Percentiles rank a stretch among this genome's conserved stretches.
phyloP scores from a whole-genome alignment of 176 grass and related monocot species.

The Triticum monococcum region DNA sequence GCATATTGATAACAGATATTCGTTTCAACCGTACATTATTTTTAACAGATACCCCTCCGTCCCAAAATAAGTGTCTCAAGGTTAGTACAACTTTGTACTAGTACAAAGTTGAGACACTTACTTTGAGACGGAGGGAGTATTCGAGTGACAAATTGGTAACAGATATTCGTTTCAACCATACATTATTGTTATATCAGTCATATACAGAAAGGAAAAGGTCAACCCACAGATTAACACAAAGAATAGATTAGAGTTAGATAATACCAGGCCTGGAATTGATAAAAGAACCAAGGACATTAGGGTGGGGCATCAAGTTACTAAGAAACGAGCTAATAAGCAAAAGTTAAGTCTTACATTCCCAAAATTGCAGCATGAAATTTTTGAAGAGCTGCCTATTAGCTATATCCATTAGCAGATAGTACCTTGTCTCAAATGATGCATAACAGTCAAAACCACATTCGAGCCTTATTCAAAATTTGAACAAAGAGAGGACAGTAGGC shows the following conservation, averaged over 20 bases:
- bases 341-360: too few species aligned
- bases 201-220: background rate
- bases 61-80: too few species aligned
- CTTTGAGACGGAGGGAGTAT: too few species aligned
- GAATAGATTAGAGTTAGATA: background rate
- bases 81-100: too few species aligned
- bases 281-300: background rate
- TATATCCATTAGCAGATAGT: background rate
- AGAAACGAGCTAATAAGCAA: too few species aligned
- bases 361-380: background rate
- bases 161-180: background rate
- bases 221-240: background rate
- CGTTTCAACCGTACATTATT: background rate
- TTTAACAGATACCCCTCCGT: background rate
- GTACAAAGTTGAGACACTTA: too few species aligned
- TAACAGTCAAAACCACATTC: background rate
- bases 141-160: background rate
- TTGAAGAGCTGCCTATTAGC: background rate
- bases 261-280: conserved; percentile 1
- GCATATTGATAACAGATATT: background rate
- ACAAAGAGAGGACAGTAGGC: background rate
- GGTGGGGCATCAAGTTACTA: background rate
- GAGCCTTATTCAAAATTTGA: background rate
- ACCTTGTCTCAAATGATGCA: background rate
- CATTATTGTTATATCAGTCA: background rate